Percentiles rank a stretch among this genome's conserved stretches.
These are phyloP conservation scores for Ogataea allantospora DNA, from an alignment of 805 yeast species.

Conservation along the genomic window DNA sequence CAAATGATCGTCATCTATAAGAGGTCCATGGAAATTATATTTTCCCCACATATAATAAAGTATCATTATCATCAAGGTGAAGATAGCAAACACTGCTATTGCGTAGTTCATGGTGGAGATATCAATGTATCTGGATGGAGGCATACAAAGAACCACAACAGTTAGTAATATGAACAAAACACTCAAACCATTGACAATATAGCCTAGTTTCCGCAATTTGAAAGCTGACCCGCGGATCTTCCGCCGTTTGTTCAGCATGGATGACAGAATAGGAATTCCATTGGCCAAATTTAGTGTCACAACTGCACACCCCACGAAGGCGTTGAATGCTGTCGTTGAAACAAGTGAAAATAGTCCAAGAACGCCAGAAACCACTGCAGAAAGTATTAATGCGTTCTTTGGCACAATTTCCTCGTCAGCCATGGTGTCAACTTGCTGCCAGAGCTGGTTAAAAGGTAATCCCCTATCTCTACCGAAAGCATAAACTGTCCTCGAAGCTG, in stretches of 20 bases:
- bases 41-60: slow-evolving; percentile 62
- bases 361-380: slow-evolving; percentile 58
- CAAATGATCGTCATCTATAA: slow-evolving; percentile 35
- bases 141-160: slow-evolving; percentile 62
- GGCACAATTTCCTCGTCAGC: slow-evolving; percentile 60
- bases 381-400: slow-evolving; percentile 62
- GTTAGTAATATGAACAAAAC: slow-evolving; percentile 60
- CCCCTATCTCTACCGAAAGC: slow-evolving; percentile 85
- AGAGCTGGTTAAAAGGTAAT: slow-evolving; percentile 58
- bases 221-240: slow-evolving; percentile 69
- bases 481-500: slow-evolving; percentile 79
- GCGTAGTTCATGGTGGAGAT: slow-evolving; percentile 61
- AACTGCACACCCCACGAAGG: slow-evolving; percentile 82
- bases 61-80: slow-evolving; percentile 47
- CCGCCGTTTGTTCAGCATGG: slow-evolving; percentile 55
- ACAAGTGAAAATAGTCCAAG: slow-evolving; percentile 66
- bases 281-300: slow-evolving; percentile 72
- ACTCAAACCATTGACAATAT: slow-evolving; percentile 57
- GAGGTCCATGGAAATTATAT: slow-evolving; percentile 62
- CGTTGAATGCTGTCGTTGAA: slow-evolving; percentile 74
- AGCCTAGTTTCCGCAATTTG: slow-evolving; percentile 61
- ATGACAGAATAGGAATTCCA: slow-evolving; percentile 69
- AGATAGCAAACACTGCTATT: slow-evolving; percentile 53
- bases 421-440: slow-evolving; percentile 63
- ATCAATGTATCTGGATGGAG: slow-evolving; percentile 60